Conservation (phyloP, 257 asterid genomes). For the Fraxinus americana region DNA sequence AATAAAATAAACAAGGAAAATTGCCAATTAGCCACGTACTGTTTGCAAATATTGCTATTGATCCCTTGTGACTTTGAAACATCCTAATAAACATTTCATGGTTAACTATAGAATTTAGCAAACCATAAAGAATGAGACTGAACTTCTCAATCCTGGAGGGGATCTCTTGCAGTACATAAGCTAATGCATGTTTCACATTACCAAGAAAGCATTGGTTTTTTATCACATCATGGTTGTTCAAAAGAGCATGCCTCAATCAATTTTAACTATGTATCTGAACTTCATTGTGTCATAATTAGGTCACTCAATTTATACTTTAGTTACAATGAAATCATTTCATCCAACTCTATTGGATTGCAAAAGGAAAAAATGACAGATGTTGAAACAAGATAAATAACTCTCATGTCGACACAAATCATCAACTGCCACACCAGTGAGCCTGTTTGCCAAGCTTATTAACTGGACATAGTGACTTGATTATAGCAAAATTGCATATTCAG, state of each 20-base stretch:
- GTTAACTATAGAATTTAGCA: background rate
- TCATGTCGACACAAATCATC: background rate
- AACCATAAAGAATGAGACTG: background rate
- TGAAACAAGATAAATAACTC: background rate
- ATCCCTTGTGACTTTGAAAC: background rate
- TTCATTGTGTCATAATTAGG: background rate
- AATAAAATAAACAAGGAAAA: background rate
- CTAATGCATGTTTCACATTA: background rate
- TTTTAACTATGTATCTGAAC: no score
- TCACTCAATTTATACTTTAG: background rate
- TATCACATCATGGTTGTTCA: no score
- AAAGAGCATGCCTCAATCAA: no score
- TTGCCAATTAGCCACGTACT: background rate
- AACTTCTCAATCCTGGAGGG: background rate
- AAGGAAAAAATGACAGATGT: background rate
- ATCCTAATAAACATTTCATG: background rate
- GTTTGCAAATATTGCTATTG: background rate
- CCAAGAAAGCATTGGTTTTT: no score
- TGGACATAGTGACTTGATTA: background rate
- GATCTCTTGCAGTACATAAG: background rate
- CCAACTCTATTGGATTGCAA: background rate
- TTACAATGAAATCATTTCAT: background rate
- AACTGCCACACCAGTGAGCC: background rate
- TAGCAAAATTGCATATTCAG: background rate
- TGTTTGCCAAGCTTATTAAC: background rate